phyloP scores from a whole-genome alignment of 208 protist genomes.

The Trypanosomatidae sp. region DNA sequence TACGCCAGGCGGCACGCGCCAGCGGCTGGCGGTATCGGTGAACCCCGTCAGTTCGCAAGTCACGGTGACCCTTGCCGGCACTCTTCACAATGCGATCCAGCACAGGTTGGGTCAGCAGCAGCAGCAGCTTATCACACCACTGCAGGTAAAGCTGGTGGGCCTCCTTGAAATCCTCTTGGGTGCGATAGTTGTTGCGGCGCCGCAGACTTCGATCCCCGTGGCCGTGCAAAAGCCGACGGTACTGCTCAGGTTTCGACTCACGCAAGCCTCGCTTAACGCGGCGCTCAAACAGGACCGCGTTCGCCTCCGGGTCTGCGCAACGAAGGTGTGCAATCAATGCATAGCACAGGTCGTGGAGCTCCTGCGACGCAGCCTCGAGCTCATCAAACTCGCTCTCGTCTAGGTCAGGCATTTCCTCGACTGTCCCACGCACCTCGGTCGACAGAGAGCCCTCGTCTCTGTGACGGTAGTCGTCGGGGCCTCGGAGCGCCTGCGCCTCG shows the following conservation, averaged over 20 bases:
- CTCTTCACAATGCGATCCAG: constrained; percentile 78
- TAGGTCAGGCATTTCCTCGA: constrained; percentile 24
- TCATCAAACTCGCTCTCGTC: constrained; percentile 82
- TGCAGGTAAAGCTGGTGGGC: constrained; percentile 72
- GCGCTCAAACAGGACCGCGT: constrained; percentile 62
- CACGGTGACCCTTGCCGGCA: constrained; percentile 60
- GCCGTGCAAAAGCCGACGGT: constrained; percentile 70
- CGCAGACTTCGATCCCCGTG: constrained; percentile 42
- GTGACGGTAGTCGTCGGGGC: background rate
- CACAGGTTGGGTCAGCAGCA: constrained; percentile 72
- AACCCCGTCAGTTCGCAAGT: constrained; percentile 71
- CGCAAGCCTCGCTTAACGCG: constrained; percentile 65
- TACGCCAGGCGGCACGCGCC: constrained; percentile 69
- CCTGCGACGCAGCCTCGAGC: constrained; percentile 88
- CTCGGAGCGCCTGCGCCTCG: background rate
- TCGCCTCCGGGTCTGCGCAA: constrained; percentile 60
- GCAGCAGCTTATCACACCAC: constrained; percentile 79
- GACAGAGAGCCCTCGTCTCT: background rate
- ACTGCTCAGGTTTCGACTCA: constrained; percentile 74
- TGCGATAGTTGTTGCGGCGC: constrained; percentile 64
- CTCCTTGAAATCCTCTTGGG: constrained; percentile 52
- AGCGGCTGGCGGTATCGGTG: constrained; percentile 46
- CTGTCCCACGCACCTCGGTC: background rate
- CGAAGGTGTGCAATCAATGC: constrained; percentile 80
- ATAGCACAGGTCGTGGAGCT: constrained; percentile 87